phyloP scores from a whole-genome alignment of 805 yeast genomes.

The Yarrowia divulgata region DNA sequence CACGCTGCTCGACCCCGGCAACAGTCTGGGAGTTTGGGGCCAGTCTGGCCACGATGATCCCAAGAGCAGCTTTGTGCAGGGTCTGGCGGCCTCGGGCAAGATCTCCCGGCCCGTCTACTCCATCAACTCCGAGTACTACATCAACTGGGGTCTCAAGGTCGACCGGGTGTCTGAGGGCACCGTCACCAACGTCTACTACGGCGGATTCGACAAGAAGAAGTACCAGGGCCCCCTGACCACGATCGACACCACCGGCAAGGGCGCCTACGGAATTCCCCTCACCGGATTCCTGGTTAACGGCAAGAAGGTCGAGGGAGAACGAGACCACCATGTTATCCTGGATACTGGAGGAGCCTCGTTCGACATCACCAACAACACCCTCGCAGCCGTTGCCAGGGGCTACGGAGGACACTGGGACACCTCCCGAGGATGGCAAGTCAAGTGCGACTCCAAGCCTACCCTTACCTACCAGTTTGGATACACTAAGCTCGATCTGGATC shows the following conservation, averaged over 20 bases:
- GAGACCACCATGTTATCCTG: background rate
- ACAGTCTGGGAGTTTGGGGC: background rate
- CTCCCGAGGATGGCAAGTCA: background rate
- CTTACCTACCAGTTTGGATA: constrained; percentile 19
- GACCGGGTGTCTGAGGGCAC: background rate
- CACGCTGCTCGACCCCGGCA: background rate
- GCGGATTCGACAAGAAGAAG: constrained; percentile 2
- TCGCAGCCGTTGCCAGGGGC: background rate
- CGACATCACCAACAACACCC: constrained; percentile 5
- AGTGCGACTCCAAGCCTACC: background rate
- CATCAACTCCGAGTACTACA: background rate
- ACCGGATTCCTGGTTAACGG: background rate
- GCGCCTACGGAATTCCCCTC: background rate
- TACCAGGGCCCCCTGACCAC: constrained; percentile 19
- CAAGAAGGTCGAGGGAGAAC: background rate
- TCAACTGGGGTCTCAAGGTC: background rate
- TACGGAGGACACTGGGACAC: background rate
- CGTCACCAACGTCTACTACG: constrained; percentile 7
- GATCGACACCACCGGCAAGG: background rate
- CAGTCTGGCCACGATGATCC: background rate
- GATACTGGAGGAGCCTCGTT: constrained; percentile 2
- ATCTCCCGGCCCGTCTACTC: background rate
- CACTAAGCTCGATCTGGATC: background rate
- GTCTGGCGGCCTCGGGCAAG: background rate
- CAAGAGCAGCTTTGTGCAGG: background rate